Percentiles rank a stretch among this genome's conserved stretches.
Evolutionary conservation across 1,284 basidiomycete genomes (phyloP).

Genomic region (Fomitopsis betulina): DNA sequence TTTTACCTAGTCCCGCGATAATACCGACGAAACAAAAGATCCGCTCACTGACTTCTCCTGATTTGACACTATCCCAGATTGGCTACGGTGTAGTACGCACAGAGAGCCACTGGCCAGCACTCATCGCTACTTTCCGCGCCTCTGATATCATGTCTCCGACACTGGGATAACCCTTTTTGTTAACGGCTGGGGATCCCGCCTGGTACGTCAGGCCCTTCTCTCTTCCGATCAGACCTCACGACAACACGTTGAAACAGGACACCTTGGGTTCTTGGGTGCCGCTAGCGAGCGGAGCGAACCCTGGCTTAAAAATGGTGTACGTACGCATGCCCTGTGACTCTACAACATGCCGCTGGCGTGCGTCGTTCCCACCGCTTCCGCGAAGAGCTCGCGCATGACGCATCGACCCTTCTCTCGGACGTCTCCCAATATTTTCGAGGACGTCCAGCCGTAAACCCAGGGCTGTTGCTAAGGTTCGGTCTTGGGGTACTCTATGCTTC

Average conservation of each 20-base stretch:
- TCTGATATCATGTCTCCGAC: neutral
- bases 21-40: neutral
- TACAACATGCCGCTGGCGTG: neutral
- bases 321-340: neutral
- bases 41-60: neutral
- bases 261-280: neutral
- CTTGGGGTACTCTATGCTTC: neutral
- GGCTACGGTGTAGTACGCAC: neutral
- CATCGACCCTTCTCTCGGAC: neutral
- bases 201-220: slow-evolving; percentile 1
- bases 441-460: neutral
- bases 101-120: neutral
- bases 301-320: neutral
- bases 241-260: slow-evolving; percentile 2
- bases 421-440: neutral
- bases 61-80: neutral
- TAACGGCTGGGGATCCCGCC: neutral
- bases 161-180: neutral
- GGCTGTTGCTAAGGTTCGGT: neutral
- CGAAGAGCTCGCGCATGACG: neutral
- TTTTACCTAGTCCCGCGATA: neutral
- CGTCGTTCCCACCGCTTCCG: neutral
- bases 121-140: neutral
- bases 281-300: neutral
- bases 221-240: neutral